A percentile compares a stretch with the other conserved stretches of the same genome.
phyloP scores from a whole-genome alignment of 805 yeast genomes.

The Millerozyma miso region DNA sequence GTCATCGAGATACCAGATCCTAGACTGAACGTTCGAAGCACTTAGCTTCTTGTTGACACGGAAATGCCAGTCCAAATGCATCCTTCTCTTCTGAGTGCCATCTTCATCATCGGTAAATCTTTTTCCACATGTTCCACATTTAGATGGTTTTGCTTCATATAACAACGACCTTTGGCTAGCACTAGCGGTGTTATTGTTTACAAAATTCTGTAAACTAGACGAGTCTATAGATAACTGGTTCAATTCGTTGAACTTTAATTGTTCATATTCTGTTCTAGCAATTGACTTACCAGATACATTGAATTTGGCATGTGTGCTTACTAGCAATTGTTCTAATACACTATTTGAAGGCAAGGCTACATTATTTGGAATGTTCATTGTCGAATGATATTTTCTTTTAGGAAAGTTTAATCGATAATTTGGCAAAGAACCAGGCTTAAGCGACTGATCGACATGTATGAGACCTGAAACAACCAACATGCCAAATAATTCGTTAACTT shows the following conservation, averaged over 20 bases:
- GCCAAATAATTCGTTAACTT: conserved; percentile 29
- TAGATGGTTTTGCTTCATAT: conserved; percentile 63
- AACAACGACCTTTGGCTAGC: conserved; percentile 34
- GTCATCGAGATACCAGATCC: conserved; percentile 79
- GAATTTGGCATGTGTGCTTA: conserved; percentile 10
- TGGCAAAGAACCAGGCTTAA: conserved; percentile 36
- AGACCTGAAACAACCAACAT: conserved; percentile 34
- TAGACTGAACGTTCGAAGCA: conserved; percentile 51
- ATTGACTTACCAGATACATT: conserved; percentile 9
- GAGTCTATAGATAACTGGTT: conserved; percentile 17
- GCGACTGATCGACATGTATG: conserved; percentile 37
- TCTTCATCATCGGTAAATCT: conserved; percentile 62
- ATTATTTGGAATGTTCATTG: conserved; percentile 6
- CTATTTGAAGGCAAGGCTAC: conserved; percentile 14
- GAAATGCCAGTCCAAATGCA: conserved; percentile 95
- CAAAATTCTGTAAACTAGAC: conserved; percentile 30
- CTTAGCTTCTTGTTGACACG: conserved; percentile 74
- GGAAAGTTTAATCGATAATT: conserved; percentile 29
- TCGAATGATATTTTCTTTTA: conserved; percentile 23
- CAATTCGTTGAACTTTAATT: conserved; percentile 28
- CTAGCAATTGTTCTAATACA: conserved; percentile 20
- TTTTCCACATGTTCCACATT: conserved; percentile 88
- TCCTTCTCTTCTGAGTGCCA: conserved; percentile 50
- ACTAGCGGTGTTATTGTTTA: conserved; percentile 34
- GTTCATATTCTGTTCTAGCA: conserved; percentile 30